Conservation (phyloP, 2,329 filamentous ascomycete genomes). For the Acrocalymma vagum region DNA sequence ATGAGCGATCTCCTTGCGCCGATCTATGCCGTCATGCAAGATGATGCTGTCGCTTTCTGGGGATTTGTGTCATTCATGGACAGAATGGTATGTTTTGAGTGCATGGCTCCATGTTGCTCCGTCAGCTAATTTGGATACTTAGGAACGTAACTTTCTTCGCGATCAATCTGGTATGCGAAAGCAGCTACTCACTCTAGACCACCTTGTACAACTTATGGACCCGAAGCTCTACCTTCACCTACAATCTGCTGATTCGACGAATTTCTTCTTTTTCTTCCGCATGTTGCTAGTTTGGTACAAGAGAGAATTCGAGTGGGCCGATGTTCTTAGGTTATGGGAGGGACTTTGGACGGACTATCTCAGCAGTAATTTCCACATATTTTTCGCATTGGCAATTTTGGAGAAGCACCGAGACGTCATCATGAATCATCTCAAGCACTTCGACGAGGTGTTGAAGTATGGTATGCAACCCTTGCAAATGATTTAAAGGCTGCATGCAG, state of each 20-base stretch:
- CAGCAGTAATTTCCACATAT: conserved; percentile 90
- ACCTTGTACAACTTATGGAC: conserved; percentile 96
- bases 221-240: conserved; percentile 92
- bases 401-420: conserved; percentile 98
- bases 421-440: conserved; percentile 91
- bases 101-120: too few species aligned
- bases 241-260: conserved; percentile 89
- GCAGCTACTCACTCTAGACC: conserved; percentile 89
- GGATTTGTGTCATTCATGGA: conserved; percentile 96
- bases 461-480: conserved; percentile 62
- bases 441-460: conserved; percentile 98
- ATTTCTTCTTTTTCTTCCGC: conserved; percentile 99
- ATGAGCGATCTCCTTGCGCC: conserved; percentile 98
- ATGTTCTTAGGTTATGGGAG: conserved; percentile 91
- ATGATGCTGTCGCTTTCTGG: conserved; percentile 97
- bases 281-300: conserved; percentile 99
- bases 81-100: conserved; percentile 70
- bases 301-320: conserved; percentile 90
- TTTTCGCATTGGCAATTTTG: conserved; percentile 90
- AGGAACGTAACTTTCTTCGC: conserved; percentile 91
- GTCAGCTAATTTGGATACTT: conserved; percentile 14
- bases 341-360: conserved; percentile 91
- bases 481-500: not conserved
- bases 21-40: conserved; percentile 96
- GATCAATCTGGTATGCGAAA: conserved; percentile 96